phyloP scores from a whole-genome alignment of 805 yeast species.

The Lachancea meyersii region DNA sequence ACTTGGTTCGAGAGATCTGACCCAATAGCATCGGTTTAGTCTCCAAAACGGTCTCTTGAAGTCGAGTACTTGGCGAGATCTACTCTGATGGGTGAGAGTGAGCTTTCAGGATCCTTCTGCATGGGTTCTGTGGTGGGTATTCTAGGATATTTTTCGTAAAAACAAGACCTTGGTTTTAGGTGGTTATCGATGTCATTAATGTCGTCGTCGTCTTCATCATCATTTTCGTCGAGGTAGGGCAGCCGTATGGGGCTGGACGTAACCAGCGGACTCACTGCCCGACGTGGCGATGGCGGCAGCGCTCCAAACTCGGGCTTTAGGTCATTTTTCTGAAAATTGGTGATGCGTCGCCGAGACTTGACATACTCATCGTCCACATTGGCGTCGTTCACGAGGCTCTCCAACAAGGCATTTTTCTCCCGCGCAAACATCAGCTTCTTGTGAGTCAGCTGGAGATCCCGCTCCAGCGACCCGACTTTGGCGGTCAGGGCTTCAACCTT shows the following conservation, averaged over 20 bases:
- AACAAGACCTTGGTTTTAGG: conserved; percentile 5
- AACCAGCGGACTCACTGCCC: conserved; percentile 26
- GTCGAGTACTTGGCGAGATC: conserved; percentile 25
- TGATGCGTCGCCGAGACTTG: conserved; percentile 30
- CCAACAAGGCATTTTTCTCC: conserved; percentile 27
- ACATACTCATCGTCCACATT: conserved; percentile 30
- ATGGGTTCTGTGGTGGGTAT: conserved; percentile 30
- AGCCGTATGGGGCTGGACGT: conserved; percentile 31
- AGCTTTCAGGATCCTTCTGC: conserved; percentile 16
- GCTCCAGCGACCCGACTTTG: conserved; percentile 12
- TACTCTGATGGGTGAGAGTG: conserved; percentile 29
- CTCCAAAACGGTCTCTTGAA: not conserved
- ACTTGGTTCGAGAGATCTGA: not conserved
- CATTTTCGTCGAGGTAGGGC: not conserved
- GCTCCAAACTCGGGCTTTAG: conserved; percentile 25
- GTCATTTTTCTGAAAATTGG: conserved; percentile 27
- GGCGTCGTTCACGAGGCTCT: conserved; percentile 30
- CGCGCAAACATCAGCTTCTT: conserved; percentile 27
- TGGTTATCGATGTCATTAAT: not conserved
- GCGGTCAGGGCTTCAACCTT: conserved; percentile 13
- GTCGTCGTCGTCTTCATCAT: not conserved
- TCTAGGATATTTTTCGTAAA: conserved; percentile 28
- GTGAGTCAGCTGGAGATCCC: conserved; percentile 18
- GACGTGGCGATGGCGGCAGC: conserved; percentile 29
- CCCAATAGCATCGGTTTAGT: not conserved